Percentiles rank a stretch among this genome's conserved stretches.
Evolutionary conservation across 2,329 filamentous ascomycete species (phyloP).

Genomic region (Fusarium chlamydosporum): DNA sequence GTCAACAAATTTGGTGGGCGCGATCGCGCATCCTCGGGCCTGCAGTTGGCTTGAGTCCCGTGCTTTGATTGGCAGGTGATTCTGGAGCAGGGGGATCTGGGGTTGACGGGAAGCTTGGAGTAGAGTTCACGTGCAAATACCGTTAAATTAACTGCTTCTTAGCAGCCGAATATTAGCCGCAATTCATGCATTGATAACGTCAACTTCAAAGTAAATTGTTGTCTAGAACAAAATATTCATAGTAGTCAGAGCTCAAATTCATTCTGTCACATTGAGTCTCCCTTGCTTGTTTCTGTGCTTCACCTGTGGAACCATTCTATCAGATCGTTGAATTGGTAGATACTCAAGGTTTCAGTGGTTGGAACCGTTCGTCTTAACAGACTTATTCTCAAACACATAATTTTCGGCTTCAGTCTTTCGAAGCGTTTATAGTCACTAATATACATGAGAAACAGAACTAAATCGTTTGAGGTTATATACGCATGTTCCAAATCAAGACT

Average conservation of each 20-base stretch:
- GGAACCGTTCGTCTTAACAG: background rate
- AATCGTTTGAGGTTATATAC: background rate
- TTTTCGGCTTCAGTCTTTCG: background rate
- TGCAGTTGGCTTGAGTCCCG: conserved; percentile 44
- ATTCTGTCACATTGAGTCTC: background rate
- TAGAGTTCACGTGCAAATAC: conserved; percentile 48
- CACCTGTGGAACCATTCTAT: conserved; percentile 23
- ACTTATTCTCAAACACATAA: too few species aligned
- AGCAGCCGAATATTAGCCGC: conserved; percentile 47
- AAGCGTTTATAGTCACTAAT: background rate
- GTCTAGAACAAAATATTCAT: conserved; percentile 1
- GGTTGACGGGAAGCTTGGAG: conserved; percentile 28
- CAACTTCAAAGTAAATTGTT: background rate
- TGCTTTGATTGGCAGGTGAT: conserved; percentile 52
- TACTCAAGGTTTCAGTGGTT: background rate
- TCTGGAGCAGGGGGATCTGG: conserved; percentile 47
- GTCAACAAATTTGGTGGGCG: conserved; percentile 53
- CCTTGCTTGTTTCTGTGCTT: conserved; percentile 1
- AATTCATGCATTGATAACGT: background rate
- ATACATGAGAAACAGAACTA: conserved; percentile 15
- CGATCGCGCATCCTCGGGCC: conserved; percentile 31
- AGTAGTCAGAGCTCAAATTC: too few species aligned
- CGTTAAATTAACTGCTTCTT: background rate
- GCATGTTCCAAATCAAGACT: background rate
- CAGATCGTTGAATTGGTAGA: conserved; percentile 9